Conservation (phyloP, 2,329 filamentous ascomycete genomes). For the Esteya vermicola region DNA sequence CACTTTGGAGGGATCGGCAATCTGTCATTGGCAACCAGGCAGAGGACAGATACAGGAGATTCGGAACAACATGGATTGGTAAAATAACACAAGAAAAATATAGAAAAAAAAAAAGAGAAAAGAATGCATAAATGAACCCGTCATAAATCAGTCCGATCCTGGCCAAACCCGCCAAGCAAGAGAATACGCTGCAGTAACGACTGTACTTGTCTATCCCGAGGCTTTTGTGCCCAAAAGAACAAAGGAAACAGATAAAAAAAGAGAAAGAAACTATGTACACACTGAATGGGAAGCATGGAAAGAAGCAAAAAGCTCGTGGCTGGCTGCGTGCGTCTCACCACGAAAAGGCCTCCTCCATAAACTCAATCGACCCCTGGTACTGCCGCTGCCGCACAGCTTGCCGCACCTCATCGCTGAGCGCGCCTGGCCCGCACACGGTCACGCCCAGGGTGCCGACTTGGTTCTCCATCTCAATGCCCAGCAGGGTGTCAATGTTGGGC, state of each 20-base stretch:
- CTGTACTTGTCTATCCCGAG: neutral
- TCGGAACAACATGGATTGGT: no score
- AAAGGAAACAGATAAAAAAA: no score
- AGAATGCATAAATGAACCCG: neutral
- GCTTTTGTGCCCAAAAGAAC: neutral
- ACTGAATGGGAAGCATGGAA: neutral
- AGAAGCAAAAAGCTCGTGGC: neutral
- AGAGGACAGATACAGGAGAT: no score
- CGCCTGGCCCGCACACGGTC: constrained; percentile 60
- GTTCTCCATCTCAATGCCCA: constrained; percentile 60
- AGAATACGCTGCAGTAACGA: neutral
- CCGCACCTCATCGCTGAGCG: constrained; percentile 61
- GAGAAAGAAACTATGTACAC: neutral
- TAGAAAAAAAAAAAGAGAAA: neutral
- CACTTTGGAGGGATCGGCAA: no score
- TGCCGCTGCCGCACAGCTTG: constrained; percentile 51
- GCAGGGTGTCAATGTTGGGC: constrained; percentile 58
- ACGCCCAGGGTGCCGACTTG: constrained; percentile 63
- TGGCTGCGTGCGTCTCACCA: constrained; percentile 24
- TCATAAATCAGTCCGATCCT: neutral
- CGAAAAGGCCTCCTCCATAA: constrained; percentile 65
- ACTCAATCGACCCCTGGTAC: constrained; percentile 54
- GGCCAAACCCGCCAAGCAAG: neutral
- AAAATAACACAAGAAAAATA: no score
- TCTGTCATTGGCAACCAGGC: no score